Percentiles rank a stretch among this genome's conserved stretches.
Evolutionary conservation across 2,329 filamentous ascomycete genomes (phyloP).

Genomic region (Gnomoniopsis smithogilvyi): DNA sequence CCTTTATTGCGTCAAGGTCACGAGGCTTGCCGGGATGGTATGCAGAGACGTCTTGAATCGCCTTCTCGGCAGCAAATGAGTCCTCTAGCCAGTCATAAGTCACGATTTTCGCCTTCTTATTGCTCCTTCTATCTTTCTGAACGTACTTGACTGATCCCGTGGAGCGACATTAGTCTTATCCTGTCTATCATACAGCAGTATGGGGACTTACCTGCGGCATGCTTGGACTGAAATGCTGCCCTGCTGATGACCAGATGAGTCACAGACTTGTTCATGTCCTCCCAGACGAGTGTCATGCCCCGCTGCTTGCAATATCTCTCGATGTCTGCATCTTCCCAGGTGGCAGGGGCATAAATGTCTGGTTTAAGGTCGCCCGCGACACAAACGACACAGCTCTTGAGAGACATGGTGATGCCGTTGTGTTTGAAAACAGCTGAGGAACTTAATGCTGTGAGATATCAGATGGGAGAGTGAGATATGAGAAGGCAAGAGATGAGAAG

Average conservation of each 20-base stretch:
- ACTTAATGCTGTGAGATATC: background rate
- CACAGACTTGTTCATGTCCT: slow-evolving; percentile 46
- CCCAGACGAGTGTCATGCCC: slow-evolving; percentile 54
- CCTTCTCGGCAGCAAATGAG: slow-evolving; percentile 28
- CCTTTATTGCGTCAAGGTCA: slow-evolving; percentile 1
- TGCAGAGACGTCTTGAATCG: background rate
- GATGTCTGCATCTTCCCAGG: slow-evolving; percentile 52
- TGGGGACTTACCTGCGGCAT: slow-evolving; percentile 31
- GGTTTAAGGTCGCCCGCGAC: slow-evolving; percentile 54
- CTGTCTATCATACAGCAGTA: too few relatives aligned
- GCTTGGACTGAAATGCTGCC: slow-evolving; percentile 53
- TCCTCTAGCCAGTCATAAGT: slow-evolving; percentile 52
- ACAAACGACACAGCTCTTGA: slow-evolving; percentile 42
- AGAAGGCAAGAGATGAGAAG: background rate
- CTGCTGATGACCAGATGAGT: slow-evolving; percentile 72
- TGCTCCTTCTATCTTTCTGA: slow-evolving; percentile 10
- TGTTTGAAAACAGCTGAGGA: background rate
- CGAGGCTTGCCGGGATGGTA: slow-evolving; percentile 11
- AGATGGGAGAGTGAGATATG: background rate
- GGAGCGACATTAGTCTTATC: background rate
- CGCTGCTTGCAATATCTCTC: slow-evolving; percentile 62
- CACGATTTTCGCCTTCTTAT: slow-evolving; percentile 38
- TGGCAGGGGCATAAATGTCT: slow-evolving; percentile 21
- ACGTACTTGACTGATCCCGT: slow-evolving; percentile 33
- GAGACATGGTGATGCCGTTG: slow-evolving; percentile 19